Evolutionary conservation across 345 rosid species (phyloP).

Genomic region (Pugionium cornutum): DNA sequence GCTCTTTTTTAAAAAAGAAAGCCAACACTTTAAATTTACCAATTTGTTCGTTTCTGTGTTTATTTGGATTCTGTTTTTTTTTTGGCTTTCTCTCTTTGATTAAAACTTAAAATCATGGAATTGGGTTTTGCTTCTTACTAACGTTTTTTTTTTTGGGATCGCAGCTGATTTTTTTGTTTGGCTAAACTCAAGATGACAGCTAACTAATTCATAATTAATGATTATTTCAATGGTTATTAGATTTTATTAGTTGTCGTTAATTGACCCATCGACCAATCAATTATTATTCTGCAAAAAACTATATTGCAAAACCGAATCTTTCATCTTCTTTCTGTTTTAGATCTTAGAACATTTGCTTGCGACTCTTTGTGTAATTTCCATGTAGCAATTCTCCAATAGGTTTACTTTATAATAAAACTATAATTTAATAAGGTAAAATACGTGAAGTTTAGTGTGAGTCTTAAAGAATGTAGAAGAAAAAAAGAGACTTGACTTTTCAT

Average conservation of each 20-base stretch:
- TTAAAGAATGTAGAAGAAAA: conserved; percentile 11
- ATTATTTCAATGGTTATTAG: not conserved
- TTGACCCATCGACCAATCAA: not conserved
- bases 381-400: too few species aligned
- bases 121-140: conserved; percentile 21
- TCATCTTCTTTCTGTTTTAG: conserved; percentile 22
- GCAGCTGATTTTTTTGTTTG: not conserved
- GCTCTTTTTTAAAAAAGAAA: not conserved
- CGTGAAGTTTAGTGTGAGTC: not conserved
- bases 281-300: not conserved
- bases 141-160: not conserved
- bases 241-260: not conserved
- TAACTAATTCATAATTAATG: conserved; percentile 22
- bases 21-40: conserved; percentile 6
- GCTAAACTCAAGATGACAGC: conserved; percentile 26
- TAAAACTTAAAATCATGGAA: not conserved
- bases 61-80: not conserved
- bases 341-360: conserved; percentile 4
- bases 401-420: not conserved
- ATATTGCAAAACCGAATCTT: conserved; percentile 1
- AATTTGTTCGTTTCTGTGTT: conserved; percentile 15
- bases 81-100: not conserved
- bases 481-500: conserved; percentile 26
- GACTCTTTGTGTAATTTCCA: too few species aligned
- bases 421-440: conserved; percentile 4